Base-by-base conservation (phyloP, 768 basidiomycete species). In the Calocera viscosa region DNA sequence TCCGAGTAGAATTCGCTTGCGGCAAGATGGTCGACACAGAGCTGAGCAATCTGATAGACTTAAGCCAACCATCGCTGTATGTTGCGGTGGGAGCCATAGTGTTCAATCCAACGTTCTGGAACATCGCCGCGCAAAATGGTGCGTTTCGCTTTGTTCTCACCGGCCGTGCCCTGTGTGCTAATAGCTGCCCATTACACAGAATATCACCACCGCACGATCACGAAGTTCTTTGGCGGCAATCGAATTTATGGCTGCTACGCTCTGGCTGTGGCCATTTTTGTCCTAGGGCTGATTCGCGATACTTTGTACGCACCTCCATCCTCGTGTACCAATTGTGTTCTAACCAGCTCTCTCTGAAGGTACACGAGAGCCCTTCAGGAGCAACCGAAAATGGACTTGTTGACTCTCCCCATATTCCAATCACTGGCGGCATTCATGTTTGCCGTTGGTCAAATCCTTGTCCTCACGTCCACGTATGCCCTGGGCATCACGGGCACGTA, bases 101-200 rank as follows among this genome's bases (percentile, higher is more conserved):
- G 1, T 97, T 97, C 80, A 97, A 97, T 72, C 95, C 95, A 0
- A 86, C 86, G 0, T 93, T 88, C 67, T 99, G 95, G 95, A 99
- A 99, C 76, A 85, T 93, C 69, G 85, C 94, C 32, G 95, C 95
- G 28, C 87, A 86, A 66, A 92, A 94, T 78, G 93, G 93, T 93
- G 69, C 63, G 84, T 78, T n/a, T 3, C 33, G 32, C 34, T 33
- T 22, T 49, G 17, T 49, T 40, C 28, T 67, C 49, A 41, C 11
- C 30, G 33, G 1, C 30, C 22, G 11, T 24, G 35, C 40, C 49
- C 5, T 1, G 2, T n/a, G 26, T 0, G 14, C 33, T 11, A n/a
- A n/a, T n/a, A n/a, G n/a, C n/a, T n/a, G n/a, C n/a, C n/a, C n/a
- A n/a, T 10, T 38, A 22, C 2, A 7, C 67, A 89, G 87, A 89